phyloP scores from a whole-genome alignment of 768 basidiomycete genomes.

The Russula emetica region DNA sequence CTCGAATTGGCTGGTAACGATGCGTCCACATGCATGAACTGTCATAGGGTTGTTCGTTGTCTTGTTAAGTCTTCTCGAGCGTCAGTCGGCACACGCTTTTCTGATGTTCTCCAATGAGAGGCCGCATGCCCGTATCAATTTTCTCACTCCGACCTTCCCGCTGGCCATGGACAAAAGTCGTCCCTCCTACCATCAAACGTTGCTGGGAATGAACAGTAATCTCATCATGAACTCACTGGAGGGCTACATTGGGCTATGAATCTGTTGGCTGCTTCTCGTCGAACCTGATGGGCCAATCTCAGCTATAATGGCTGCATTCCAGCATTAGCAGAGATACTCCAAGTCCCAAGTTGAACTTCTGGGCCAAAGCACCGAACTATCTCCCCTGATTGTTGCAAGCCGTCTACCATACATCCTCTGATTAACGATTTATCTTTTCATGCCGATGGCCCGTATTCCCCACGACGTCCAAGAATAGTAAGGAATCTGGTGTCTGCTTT shows the following conservation, averaged over 20 bases:
- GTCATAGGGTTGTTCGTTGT: background rate
- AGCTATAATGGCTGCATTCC: constrained; percentile 2
- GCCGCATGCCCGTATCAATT: background rate
- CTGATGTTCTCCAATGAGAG: background rate
- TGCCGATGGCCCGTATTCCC: background rate
- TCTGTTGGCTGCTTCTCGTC: background rate
- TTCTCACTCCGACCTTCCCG: background rate
- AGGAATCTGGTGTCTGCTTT: background rate
- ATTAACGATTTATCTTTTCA: background rate
- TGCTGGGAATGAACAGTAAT: background rate
- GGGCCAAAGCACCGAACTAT: background rate
- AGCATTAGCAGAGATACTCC: background rate
- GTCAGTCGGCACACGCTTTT: background rate
- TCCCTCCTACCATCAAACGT: background rate
- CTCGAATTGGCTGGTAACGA: background rate
- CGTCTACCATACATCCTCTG: background rate
- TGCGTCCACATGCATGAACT: background rate
- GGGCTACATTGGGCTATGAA: background rate
- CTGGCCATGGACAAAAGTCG: background rate
- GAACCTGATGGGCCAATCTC: background rate
- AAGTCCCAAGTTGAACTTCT: too few relatives aligned
- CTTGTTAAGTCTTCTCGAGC: background rate
- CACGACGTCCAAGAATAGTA: background rate
- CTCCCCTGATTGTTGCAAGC: background rate
- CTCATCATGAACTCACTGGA: background rate